These are phyloP conservation scores for Cryphonectria parasitica DNA, from an alignment of 2,329 filamentous ascomycete species.

Conservation along the genomic window DNA sequence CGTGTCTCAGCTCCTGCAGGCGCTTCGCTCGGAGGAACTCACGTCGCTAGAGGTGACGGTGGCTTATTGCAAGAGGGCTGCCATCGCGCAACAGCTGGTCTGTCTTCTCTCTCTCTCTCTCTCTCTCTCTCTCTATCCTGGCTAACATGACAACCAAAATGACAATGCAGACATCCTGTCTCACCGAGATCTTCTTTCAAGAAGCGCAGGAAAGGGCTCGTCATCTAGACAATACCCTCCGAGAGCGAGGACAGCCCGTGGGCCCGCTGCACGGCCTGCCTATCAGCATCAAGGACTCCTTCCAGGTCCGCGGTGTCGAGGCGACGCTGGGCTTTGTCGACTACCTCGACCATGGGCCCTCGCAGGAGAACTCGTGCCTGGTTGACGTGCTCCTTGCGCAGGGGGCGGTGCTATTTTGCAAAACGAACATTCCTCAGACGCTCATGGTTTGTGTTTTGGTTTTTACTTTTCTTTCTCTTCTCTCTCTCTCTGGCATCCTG, in stretches of 20 bases:
- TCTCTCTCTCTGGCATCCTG: neutral
- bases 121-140: neutral
- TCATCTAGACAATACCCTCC: slow-evolving; percentile 17
- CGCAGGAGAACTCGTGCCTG: slow-evolving; percentile 28
- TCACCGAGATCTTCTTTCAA: slow-evolving; percentile 27
- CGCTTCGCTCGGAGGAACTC: slow-evolving; percentile 20
- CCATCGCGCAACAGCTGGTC: slow-evolving; percentile 29
- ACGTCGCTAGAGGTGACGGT: slow-evolving; percentile 27
- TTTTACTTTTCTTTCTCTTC: neutral
- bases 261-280: slow-evolving; percentile 29
- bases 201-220: slow-evolving; percentile 27
- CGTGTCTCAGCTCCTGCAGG: slow-evolving; percentile 20
- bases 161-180: slow-evolving; percentile 23
- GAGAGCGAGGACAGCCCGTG: slow-evolving; percentile 12
- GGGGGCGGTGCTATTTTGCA: slow-evolving; percentile 31
- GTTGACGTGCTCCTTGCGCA: slow-evolving; percentile 28
- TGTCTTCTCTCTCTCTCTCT: neutral
- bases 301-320: slow-evolving; percentile 26
- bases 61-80: slow-evolving; percentile 29
- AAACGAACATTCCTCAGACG: slow-evolving; percentile 31
- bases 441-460: slow-evolving; percentile 22
- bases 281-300: slow-evolving; percentile 28
- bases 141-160: neutral
- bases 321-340: slow-evolving; percentile 27
- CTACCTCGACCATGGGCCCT: slow-evolving; percentile 25